Percentiles rank a stretch among this genome's conserved stretches.
These are phyloP conservation scores for Mesembryanthemum crystallinum DNA, from an alignment of 148 eudicot genomes.

Conservation along the genomic window DNA sequence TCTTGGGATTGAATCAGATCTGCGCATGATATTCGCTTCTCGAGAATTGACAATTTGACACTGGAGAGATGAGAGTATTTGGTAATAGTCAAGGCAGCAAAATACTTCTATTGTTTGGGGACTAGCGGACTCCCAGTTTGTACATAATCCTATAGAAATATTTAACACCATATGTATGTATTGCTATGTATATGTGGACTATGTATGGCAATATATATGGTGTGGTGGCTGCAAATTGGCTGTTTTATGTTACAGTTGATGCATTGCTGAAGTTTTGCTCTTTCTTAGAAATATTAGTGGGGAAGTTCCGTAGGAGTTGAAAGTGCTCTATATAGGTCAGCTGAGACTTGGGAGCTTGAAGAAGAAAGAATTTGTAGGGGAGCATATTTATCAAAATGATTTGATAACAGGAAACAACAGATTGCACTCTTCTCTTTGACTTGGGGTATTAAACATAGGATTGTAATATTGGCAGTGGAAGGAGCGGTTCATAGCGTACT, in stretches of 20 bases:
- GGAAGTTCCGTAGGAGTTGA: neutral
- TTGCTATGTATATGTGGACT: no score
- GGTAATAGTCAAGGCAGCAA: no score
- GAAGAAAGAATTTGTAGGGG: neutral
- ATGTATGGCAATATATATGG: no score
- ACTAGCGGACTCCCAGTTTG: no score
- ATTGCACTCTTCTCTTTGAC: neutral
- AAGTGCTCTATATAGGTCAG: neutral
- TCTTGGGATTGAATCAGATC: no score
- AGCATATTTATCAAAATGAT: neutral
- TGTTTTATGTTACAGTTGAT: neutral
- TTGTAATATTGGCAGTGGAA: constrained; percentile 4
- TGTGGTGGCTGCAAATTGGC: no score
- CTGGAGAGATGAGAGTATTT: no score
- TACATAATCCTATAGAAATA: no score
- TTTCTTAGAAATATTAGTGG: neutral
- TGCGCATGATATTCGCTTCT: no score
- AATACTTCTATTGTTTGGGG: no score
- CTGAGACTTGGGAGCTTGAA: neutral
- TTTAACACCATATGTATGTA: no score
- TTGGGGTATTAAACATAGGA: constrained; percentile 6
- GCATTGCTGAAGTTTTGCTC: neutral
- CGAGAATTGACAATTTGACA: no score
- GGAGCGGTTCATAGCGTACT: constrained; percentile 1
- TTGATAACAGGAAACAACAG: neutral